Base-by-base conservation (phyloP, 2,329 filamentous ascomycete species). In the Verticillium klebahnii region DNA sequence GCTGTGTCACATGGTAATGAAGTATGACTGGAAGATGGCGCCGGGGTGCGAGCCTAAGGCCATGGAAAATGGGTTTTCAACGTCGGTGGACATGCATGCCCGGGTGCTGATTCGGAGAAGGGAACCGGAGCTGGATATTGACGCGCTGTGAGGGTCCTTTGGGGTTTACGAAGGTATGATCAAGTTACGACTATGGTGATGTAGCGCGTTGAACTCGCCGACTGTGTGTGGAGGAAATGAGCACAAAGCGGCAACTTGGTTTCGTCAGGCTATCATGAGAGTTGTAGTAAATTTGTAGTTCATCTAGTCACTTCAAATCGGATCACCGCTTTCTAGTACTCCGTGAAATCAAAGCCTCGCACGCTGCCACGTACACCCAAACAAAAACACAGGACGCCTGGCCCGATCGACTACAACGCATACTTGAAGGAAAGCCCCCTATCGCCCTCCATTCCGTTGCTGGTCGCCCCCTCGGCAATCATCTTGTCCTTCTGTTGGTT, bases 1-100 rank as follows among this genome's bases (percentile, higher is more conserved):
- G 32, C 39, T 64, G 36, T 57, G 56, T 25, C 63, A 63, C n/a
- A 25, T 64, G 6, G 11, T 63, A 5, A 61, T 64, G 52, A 63
- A 64, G 23, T 64, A 52, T 25, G 45, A 52, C 11, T 52, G 45
- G 45, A 52, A 58, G 36, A 52, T 65, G 1, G 54, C 56, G 0
- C 58, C 52, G 1, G 64, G 64, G 1, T 58, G 62, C 32, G 15
- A 64, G 36, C 54, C 58, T 19, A 23, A 50, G 8, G 60, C 56
- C 50, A 14, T 57, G 15, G 60, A 64, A 5, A 36, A 25, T 7
- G 60, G 60, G 0, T 40, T 64, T 2, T 17, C 25, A 1, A 55
- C 40, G 56, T n/a, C 19, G 2, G 34, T 58, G 14, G 64, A 64
- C 5, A 54, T 56, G 19, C 34, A 15, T 14, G 60, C 64, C 8